These are phyloP conservation scores for Diaporthe capsici DNA, from an alignment of 2,329 filamentous ascomycete species.

Conservation along the genomic window DNA sequence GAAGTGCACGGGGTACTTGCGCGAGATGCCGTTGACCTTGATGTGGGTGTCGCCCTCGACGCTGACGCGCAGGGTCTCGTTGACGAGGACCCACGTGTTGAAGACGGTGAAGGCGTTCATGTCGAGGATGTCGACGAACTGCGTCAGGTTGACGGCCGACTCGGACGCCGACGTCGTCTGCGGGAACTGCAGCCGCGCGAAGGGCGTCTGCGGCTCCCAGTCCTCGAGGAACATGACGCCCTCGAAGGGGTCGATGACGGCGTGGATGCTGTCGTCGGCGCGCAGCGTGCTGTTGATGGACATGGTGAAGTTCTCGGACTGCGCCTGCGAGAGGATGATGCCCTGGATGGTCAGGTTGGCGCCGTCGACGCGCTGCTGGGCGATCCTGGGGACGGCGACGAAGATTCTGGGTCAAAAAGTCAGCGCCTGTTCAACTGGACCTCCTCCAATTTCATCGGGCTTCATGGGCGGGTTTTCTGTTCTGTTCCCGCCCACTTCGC, in stretches of 20 bases:
- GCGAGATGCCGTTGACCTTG: slow-evolving; percentile 63
- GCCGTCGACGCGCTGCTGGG: slow-evolving; percentile 68
- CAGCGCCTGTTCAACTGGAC: neutral
- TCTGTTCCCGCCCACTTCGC: too few species aligned
- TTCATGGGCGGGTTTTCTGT: neutral
- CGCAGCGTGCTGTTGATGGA: slow-evolving; percentile 69
- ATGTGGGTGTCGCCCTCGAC: slow-evolving; percentile 67
- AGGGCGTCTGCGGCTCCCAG: slow-evolving; percentile 60
- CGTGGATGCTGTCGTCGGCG: slow-evolving; percentile 66
- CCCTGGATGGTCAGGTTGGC: slow-evolving; percentile 66
- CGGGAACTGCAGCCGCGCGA: slow-evolving; percentile 67
- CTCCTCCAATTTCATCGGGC: neutral
- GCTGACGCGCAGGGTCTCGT: slow-evolving; percentile 64
- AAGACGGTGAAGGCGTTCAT: slow-evolving; percentile 66
- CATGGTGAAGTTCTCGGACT: slow-evolving; percentile 62
- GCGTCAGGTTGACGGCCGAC: slow-evolving; percentile 66
- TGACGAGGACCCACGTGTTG: slow-evolving; percentile 67
- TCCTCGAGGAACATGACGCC: slow-evolving; percentile 70
- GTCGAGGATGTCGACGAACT: slow-evolving; percentile 62
- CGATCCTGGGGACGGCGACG: slow-evolving; percentile 69
- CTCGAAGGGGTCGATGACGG: slow-evolving; percentile 64
- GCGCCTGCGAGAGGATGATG: slow-evolving; percentile 64
- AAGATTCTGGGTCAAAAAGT: slow-evolving; percentile 60
- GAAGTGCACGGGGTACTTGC: slow-evolving; percentile 66
- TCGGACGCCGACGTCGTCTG: slow-evolving; percentile 62